Evolutionary conservation across 257 asterid genomes (phyloP).

Genomic region (Schizonepeta tenuifolia): DNA sequence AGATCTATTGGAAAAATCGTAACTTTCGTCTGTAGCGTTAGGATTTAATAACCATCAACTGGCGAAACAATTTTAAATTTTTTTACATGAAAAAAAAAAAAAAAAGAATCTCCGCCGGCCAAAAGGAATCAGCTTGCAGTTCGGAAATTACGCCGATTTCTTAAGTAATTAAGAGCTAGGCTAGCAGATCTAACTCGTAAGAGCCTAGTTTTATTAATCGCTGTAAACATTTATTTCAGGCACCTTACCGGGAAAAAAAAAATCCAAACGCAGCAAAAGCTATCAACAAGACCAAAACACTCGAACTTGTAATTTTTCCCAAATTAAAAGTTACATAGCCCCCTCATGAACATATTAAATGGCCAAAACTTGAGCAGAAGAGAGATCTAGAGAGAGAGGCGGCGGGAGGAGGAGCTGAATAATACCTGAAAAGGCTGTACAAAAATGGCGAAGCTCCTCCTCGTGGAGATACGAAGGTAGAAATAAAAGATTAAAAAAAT

Average conservation of each 20-base stretch:
- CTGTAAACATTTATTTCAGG: not conserved
- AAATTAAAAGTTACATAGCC: not conserved
- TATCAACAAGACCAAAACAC: not conserved
- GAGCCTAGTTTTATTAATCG: not conserved
- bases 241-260: not conserved
- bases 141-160: not conserved
- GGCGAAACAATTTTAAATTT: not conserved
- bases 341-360: not conserved
- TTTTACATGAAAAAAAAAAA: too few relatives aligned
- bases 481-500: not conserved
- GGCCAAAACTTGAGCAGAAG: not conserved
- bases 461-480: not conserved
- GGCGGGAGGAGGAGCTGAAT: not conserved
- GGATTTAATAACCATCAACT: not conserved
- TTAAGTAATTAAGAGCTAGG: not conserved
- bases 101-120: not conserved
- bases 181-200: conserved; percentile 8
- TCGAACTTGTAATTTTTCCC: not conserved
- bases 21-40: not conserved
- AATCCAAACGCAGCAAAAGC: not conserved
- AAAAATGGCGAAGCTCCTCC: conserved; percentile 31
- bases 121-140: not conserved
- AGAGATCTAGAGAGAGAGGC: not conserved
- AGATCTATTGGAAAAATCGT: conserved; percentile 42
- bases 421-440: conserved; percentile 61